Base-by-base conservation (phyloP, 208 protist species). In the Naegleria lovaniensis region DNA sequence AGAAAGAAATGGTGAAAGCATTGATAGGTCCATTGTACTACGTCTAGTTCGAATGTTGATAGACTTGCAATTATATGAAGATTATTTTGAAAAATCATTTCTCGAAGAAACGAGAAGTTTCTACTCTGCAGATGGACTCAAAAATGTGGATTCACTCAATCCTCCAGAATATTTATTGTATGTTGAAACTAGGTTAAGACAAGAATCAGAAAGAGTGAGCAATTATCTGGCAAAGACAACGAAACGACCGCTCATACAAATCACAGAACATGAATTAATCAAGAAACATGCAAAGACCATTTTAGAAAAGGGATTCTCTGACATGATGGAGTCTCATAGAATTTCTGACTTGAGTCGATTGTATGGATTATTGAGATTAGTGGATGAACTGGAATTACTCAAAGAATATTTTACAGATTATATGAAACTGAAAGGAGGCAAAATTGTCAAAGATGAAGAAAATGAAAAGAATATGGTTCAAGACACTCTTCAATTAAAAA, bases 401-500 rank as follows among this genome's bases (percentile, higher is more conserved):
- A 85, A 86, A 33, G 38, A 38, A 33, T 15, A 13, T 25, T 79
- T 79, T 39, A 43, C 25, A 39, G 38, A 41, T 15, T 79, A 84
- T 58, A 48, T 85, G 5, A 84, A 76, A 51, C n/a, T 36, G 0
- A 33, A 55, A 79, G 92, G 94, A 91, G 16, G 29, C 5, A n/a
- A 15, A 39, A 92, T 95, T 55, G 91, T 95, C 1, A n/a, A 90
- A 25, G 92, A 95, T 88, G 19, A 90, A 29, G 90, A 90, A 38
- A 93, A 93, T 0, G 93, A 95, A 11, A 93, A 95, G 48, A 91
- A 87, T 0, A 91, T 95, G 39, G 95, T 98, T 29, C 92, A 95
- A 22, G 94, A 94, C 29, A 91, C 98, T 88, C 94, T 99, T 0
- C 91, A 93, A 1, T 93, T 98, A 83, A 96, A 98, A 92, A 93